Evolutionary conservation across 345 rosid species (phyloP).

Genomic region (Arabidopsis thaliana): DNA sequence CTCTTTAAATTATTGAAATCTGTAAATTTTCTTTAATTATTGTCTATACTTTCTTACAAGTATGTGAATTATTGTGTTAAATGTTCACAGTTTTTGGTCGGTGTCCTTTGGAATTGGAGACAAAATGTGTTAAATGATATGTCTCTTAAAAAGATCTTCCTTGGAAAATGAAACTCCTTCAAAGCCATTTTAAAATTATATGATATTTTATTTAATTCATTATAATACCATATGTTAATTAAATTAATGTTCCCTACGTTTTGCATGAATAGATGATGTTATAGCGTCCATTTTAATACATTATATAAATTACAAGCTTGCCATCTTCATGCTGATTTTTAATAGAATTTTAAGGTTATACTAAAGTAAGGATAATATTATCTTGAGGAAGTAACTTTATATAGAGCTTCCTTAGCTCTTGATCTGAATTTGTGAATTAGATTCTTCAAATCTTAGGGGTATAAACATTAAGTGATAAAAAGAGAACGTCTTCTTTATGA

Average conservation of each 20-base stretch:
- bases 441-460: constrained; percentile 52
- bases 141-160: constrained; percentile 44
- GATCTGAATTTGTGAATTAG: constrained; percentile 46
- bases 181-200: constrained; percentile 29
- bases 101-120: constrained; percentile 37
- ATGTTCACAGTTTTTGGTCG: constrained; percentile 42
- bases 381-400: constrained; percentile 32
- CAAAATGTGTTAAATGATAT: constrained; percentile 43
- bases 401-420: constrained; percentile 44
- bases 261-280: constrained; percentile 29
- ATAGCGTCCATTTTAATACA: constrained; percentile 16
- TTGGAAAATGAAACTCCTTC: constrained; percentile 48
- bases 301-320: neutral
- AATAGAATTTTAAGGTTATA: constrained; percentile 13
- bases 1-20: neutral
- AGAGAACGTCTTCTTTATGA: constrained; percentile 52
- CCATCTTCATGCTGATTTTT: neutral
- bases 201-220: constrained; percentile 14
- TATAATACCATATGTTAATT: constrained; percentile 11
- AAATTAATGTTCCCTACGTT: constrained; percentile 21
- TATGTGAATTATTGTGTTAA: constrained; percentile 11
- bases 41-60: neutral
- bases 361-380: constrained; percentile 9
- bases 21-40: neutral
- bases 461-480: constrained; percentile 47